phyloP scores from a whole-genome alignment of 176 grass and related monocot species.

The Otatea glauca region DNA sequence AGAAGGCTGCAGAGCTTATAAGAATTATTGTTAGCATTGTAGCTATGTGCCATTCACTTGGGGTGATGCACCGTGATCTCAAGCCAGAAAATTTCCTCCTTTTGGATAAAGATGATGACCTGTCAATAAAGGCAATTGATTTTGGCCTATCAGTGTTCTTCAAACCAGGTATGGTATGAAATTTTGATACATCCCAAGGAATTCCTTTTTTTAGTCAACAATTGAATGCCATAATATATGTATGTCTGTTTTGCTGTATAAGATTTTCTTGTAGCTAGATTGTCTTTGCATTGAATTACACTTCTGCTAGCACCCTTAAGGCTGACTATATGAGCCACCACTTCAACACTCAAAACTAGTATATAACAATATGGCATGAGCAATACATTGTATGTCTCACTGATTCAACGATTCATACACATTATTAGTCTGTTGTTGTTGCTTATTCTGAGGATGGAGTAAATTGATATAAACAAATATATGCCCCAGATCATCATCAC shows the following conservation, averaged over 20 bases:
- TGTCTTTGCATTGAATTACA: neutral
- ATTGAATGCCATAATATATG: neutral
- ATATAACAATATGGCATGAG: neutral
- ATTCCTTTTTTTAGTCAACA: neutral
- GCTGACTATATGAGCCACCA: neutral
- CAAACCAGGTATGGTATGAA: constrained; percentile 66
- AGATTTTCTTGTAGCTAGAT: neutral
- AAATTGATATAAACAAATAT: neutral
- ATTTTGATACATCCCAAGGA: neutral
- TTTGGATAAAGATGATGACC: constrained; percentile 70
- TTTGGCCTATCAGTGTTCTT: constrained; percentile 95
- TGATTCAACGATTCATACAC: neutral
- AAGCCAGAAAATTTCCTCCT: constrained; percentile 97
- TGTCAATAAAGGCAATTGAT: constrained; percentile 95
- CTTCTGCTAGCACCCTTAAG: constrained; percentile 11
- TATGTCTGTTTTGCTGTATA: neutral
- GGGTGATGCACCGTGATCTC: constrained; percentile 96
- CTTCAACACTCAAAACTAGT: neutral
- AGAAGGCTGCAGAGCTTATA: constrained; percentile 85
- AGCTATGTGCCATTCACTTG: constrained; percentile 85
- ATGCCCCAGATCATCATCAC: neutral
- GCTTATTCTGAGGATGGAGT: neutral
- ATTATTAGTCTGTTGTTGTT: neutral
- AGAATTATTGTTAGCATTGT: constrained; percentile 89
- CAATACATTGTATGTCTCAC: neutral